Evolutionary conservation across 352 stramenopile species (phyloP), one percentile per base, ranked within the genome.

Genomic region (Plasmopara halstedii): DNA sequence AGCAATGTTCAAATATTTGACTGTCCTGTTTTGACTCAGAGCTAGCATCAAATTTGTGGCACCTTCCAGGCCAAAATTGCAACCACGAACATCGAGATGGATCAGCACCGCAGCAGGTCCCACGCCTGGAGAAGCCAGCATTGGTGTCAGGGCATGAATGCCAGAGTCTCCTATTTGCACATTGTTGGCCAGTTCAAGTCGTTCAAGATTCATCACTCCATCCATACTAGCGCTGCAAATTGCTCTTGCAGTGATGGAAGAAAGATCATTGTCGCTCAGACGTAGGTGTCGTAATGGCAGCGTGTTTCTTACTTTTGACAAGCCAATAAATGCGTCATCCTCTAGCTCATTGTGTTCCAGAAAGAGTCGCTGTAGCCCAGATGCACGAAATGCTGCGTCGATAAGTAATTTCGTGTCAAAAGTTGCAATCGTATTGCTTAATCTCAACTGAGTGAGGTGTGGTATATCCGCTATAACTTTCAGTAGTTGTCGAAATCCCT

Each of bases 311-410:
- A 40, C 31, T 14, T 41, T 56, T 1, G 33, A 20, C n/a, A 80
- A 53, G 0, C 59, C 42, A 17, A 51, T 23, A 26, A 92, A 85
- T 17, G 72, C 65, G 27, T 78, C 64, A 50, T 89, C 77, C 44
- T 83, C 70, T 8, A 92, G 56, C 21, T 89, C 75, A 31, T 87
- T 89, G 47, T 92, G 77, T 42, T 88, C 77, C 22, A 92, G 46
- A 7, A 74, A 86, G 8, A 92, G 56, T 0, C 48, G 50, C 26
- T 70, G 39, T 1, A 89, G 56, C 3, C 46, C 58, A 6, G 62
- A 53, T 19, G 55, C 54, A 19, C 39, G 40, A 23, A 86, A 54
- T 23, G 68, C 42, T 27, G 46, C 57, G 23, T 76, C 60, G 7
- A 88, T 36, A 2, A 87, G 66, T 22, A 51, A 17, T 13, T 61